Conservation (phyloP, 202 grass and related monocot species). For the Bolboschoenoplectus hybrid region DNA sequence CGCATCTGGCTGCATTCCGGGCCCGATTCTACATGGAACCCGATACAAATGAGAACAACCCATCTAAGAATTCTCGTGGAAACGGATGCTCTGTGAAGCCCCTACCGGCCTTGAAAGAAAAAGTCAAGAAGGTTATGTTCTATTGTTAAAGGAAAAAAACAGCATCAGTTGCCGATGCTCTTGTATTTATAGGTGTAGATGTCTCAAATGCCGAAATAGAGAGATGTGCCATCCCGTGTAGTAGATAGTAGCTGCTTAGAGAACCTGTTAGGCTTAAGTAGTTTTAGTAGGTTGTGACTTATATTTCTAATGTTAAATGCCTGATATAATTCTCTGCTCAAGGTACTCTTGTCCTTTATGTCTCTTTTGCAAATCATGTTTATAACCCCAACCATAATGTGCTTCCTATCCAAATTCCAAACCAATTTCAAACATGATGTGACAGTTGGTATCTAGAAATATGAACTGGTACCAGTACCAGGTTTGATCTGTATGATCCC, state of each 20-base stretch:
- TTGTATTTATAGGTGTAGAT: conserved; percentile 55
- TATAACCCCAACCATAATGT: neutral
- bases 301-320: conserved; percentile 24
- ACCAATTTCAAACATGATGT: neutral
- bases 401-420: neutral
- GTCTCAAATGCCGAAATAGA: conserved; percentile 33
- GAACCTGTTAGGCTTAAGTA: conserved; percentile 5
- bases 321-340: conserved; percentile 14
- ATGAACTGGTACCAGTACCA: neutral
- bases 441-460: neutral
- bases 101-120: conserved; percentile 88
- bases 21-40: conserved; percentile 97
- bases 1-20: conserved; percentile 89
- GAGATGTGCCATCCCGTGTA: neutral
- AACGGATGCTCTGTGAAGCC: conserved; percentile 73
- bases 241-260: conserved; percentile 31
- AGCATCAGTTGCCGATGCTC: conserved; percentile 39
- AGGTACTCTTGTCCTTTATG: neutral
- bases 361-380: neutral
- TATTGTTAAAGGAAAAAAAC: conserved; percentile 66
- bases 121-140: conserved; percentile 99
- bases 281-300: conserved; percentile 27
- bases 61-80: conserved; percentile 50
- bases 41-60: conserved; percentile 61
- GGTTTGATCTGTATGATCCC: no score